Base-by-base conservation (phyloP, 345 rosid species). In the Excoecaria cochinchinensis region DNA sequence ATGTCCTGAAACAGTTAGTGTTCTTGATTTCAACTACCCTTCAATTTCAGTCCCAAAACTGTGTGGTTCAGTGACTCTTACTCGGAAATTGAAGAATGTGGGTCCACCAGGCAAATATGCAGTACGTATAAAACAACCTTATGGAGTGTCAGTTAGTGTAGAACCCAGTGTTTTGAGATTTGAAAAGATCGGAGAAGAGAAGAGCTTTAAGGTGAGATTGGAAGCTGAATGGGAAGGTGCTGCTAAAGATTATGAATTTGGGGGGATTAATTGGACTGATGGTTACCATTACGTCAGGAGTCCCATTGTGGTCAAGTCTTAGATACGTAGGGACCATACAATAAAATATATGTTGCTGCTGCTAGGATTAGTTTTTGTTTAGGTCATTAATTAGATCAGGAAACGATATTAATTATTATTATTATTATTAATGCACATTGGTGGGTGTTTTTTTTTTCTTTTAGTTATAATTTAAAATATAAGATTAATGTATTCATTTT, bases 191-290 rank as follows among this genome's bases (percentile, higher is more conserved):
- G 96, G 92, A 13, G 90, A 91, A 69, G 84, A 89, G 85, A 88
- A 87, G 75, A 82, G 70, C 17, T 93, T 88, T 77, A 83, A 53
- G 73, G 83, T 90, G 25, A 86, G 75, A 7, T 5, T 94, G 36
- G 65, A 81, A 42, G 81, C 77, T 48, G 67, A 72, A 8, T 79
- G 80, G 82, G 16, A 38, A 4, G 83, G 77, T 31, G 72, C 68
- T 15, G 63, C 52, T 14, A 86, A 81, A 0, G 84, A 84, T n/a
- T 77, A 84, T 62, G 82, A 76, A 77, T 91, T 91, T 52, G 94
- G 87, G 15, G 82, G 84, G 11, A 76, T 92, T 42, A 87, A 84
- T 76, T 95, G 99, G 99, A 80, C 92, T 7, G 97, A 92, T 78
- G 98, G 92, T 72, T 86, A 82, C 70, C 87, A 84, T 79, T 79